Percentiles rank a stretch among this genome's conserved stretches.
These are phyloP conservation scores for Rhizopogon salebrosus DNA, from an alignment of 768 basidiomycete species.

Conservation along the genomic window DNA sequence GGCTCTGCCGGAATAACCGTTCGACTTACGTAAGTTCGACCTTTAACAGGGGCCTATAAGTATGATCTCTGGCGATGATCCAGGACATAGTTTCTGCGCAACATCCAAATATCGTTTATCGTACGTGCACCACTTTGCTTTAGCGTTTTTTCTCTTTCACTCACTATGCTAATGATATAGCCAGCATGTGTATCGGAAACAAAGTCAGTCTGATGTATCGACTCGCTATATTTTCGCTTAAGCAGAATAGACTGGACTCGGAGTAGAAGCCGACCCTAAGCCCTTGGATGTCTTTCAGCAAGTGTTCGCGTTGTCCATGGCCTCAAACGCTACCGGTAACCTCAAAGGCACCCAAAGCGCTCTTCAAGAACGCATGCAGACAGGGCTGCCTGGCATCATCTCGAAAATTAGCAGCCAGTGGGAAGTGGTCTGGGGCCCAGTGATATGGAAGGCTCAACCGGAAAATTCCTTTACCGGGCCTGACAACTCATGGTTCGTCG, in stretches of 20 bases:
- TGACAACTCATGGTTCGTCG: conserved; percentile 14
- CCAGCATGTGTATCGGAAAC: not conserved
- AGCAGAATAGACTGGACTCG: not conserved
- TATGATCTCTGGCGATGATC: too few species aligned
- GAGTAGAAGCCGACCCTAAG: not conserved
- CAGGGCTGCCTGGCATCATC: not conserved
- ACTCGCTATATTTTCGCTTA: not conserved
- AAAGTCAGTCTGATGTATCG: not conserved
- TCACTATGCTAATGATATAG: not conserved
- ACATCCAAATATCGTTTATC: too few species aligned
- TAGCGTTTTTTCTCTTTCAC: not conserved
- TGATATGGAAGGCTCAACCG: conserved; percentile 10
- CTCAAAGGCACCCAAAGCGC: not conserved
- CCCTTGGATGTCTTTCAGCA: conserved; percentile 13
- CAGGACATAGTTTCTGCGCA: too few species aligned
- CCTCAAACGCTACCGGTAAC: conserved; percentile 1
- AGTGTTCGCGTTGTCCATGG: conserved; percentile 7
- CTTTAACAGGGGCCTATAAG: too few species aligned
- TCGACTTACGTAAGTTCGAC: too few species aligned
- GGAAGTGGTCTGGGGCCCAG: conserved; percentile 10
- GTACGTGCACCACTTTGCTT: not conserved
- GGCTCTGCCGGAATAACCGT: too few species aligned
- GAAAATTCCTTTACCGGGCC: not conserved
- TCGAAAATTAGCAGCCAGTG: not conserved
- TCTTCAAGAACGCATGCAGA: not conserved